Evolutionary conservation across 352 stramenopile genomes (phyloP).

Genomic region (Phytophthora nicotianae): DNA sequence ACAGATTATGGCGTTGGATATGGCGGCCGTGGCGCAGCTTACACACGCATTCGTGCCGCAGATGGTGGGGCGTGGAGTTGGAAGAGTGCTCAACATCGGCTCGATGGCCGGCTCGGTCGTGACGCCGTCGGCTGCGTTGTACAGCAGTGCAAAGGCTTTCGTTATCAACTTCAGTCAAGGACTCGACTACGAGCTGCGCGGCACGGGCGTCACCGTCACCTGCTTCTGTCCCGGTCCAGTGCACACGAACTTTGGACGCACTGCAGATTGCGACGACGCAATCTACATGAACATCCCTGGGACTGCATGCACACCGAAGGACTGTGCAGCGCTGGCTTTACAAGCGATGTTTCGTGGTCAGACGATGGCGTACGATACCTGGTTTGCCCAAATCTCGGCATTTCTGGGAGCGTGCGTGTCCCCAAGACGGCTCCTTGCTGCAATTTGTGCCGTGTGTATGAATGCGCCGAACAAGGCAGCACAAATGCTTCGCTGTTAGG

Average conservation of each 20-base stretch:
- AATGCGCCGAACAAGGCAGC: slow-evolving; percentile 35
- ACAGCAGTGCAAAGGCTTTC: slow-evolving; percentile 73
- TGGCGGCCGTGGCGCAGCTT: slow-evolving; percentile 54
- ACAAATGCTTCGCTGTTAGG: slow-evolving; percentile 32
- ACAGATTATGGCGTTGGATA: slow-evolving; percentile 65
- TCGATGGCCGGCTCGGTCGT: slow-evolving; percentile 59
- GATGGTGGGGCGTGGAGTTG: slow-evolving; percentile 68
- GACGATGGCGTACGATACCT: slow-evolving; percentile 55
- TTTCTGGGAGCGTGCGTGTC: slow-evolving; percentile 42
- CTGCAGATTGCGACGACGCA: slow-evolving; percentile 40
- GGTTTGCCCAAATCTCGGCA: slow-evolving; percentile 38
- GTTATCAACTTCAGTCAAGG: slow-evolving; percentile 71
- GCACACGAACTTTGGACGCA: slow-evolving; percentile 67
- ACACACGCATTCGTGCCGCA: slow-evolving; percentile 61
- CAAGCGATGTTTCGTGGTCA: slow-evolving; percentile 65
- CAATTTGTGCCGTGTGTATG: slow-evolving; percentile 44
- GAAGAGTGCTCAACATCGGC: slow-evolving; percentile 80
- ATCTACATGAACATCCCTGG: slow-evolving; percentile 55
- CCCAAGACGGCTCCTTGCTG: slow-evolving; percentile 42
- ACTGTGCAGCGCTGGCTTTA: slow-evolving; percentile 47
- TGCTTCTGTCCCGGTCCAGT: slow-evolving; percentile 65
- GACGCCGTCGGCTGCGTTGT: slow-evolving; percentile 62
- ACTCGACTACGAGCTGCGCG: slow-evolving; percentile 74
- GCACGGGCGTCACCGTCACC: slow-evolving; percentile 66
- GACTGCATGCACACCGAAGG: slow-evolving; percentile 42